Base-by-base conservation (phyloP, 2,329 filamentous ascomycete genomes). In the Aspergillus pseudonomiae region DNA sequence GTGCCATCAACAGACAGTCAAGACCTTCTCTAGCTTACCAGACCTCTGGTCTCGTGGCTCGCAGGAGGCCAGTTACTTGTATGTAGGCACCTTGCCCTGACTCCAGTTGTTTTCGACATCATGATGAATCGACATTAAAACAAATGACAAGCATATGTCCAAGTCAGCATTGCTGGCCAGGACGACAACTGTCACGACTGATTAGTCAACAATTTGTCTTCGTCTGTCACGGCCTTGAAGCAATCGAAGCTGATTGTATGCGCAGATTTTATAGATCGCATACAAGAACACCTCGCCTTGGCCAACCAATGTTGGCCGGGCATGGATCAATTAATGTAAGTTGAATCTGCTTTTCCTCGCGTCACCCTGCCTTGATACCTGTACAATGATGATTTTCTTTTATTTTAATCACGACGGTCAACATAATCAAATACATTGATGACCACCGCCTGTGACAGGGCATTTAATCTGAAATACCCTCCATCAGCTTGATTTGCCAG, bases 91-190 rank as follows among this genome's bases (percentile, higher is more conserved):
- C 69, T 63, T 64, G 70, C 63, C 72, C 60, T 43, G 58, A 65
- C 61, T 62, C 50, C 30, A 26, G 36, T 54, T 54, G 28, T 46
- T 58, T 67, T 66, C 67, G 65, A 67, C 78, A 80, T 72, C 74
- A 88, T 95, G 92, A 95, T 95, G 92, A 95, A 86, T 84, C 80
- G 87, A 93, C 90, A 87, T 84, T 83, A 85, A 86, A 84, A 80
- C 45, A 82, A 90, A 88, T 88, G 92, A 96, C 93, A 96, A 96
- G 92, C 92, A 96, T 96, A 96, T 96, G 92, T 96, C 93, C 86
- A 89, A 96, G 93, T 88, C 69, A 70, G 72, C 73, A 73, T 74
- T 69, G 74, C 73, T 72, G 74, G 73, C 74, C 62, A 80, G 81
- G 84, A 86, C 81, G 84, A 86, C 70, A 82, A 75, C 77, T 79